Conservation (phyloP, 768 basidiomycete species). For the Exsudoporus frostii region DNA sequence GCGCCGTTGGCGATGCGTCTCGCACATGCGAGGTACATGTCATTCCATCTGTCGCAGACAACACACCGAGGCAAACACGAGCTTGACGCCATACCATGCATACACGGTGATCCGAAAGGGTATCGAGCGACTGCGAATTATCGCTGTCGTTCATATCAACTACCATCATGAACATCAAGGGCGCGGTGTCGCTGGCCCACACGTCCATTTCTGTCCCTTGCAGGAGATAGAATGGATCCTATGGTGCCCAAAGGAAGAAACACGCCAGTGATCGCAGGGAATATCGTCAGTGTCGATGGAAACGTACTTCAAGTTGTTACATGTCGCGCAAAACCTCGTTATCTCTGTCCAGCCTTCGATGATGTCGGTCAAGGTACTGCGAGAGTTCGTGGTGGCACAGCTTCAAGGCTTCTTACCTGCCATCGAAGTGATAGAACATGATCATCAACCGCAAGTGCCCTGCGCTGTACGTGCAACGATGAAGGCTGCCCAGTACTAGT, state of each 20-base stretch:
- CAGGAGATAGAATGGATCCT: constrained; percentile 78
- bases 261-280: constrained; percentile 76
- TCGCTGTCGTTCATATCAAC: constrained; percentile 72
- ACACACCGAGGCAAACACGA: constrained; percentile 44
- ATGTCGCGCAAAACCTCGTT: constrained; percentile 66
- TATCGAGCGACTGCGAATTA: constrained; percentile 38
- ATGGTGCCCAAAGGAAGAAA: constrained; percentile 73
- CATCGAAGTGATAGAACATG: too few species aligned
- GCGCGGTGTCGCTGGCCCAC: constrained; percentile 65
- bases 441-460: too few species aligned
- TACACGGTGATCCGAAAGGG: constrained; percentile 45
- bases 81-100: constrained; percentile 79
- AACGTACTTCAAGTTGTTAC: constrained; percentile 55
- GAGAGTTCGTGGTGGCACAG: constrained; percentile 51
- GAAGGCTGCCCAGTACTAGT: too few species aligned
- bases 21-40: constrained; percentile 44
- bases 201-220: constrained; percentile 75
- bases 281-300: constrained; percentile 24
- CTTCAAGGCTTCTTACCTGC: too few species aligned
- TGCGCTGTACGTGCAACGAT: too few species aligned
- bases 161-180: constrained; percentile 43
- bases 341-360: constrained; percentile 85
- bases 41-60: not conserved
- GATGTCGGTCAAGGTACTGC: constrained; percentile 70
- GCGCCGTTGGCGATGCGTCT: constrained; percentile 37